Evolutionary conservation across 1,284 basidiomycete species (phyloP).

Genomic region (Malassezia arunalokei): DNA sequence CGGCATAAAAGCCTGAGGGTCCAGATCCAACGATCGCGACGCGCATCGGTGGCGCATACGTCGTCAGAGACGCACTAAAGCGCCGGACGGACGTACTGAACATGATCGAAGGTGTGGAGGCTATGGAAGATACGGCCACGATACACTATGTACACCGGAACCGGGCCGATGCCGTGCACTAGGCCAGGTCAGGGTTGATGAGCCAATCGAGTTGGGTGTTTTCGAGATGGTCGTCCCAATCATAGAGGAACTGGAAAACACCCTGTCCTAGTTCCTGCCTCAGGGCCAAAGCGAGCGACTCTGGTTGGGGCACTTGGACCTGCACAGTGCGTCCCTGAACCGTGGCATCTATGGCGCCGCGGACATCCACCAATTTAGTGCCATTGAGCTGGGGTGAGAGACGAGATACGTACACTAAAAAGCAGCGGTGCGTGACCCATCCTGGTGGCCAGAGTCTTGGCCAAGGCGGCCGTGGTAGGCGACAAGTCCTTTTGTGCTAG

Average conservation of each 20-base stretch:
- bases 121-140: background rate
- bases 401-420: slow-evolving; percentile 3
- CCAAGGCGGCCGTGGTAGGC: slow-evolving; percentile 6
- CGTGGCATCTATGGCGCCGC: background rate
- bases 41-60: slow-evolving; percentile 16
- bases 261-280: background rate
- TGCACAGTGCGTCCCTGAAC: background rate
- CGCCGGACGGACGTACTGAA: background rate
- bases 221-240: slow-evolving; percentile 17
- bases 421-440: background rate
- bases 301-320: background rate
- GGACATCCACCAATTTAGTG: background rate
- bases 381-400: slow-evolving; percentile 3
- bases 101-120: background rate
- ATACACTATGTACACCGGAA: background rate
- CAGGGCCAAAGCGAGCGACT: slow-evolving; percentile 1
- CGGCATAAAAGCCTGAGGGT: slow-evolving; percentile 88
- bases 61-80: slow-evolving; percentile 1
- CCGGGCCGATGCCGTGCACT: background rate
- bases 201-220: slow-evolving; percentile 11
- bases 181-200: background rate
- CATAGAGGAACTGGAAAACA: slow-evolving; percentile 2
- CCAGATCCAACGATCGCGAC: slow-evolving; percentile 77
- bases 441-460: slow-evolving; percentile 3
- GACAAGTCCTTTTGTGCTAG: slow-evolving; percentile 1